These are phyloP conservation scores for Phytophthora melonis DNA, from an alignment of 352 stramenopile species.

Conservation along the genomic window DNA sequence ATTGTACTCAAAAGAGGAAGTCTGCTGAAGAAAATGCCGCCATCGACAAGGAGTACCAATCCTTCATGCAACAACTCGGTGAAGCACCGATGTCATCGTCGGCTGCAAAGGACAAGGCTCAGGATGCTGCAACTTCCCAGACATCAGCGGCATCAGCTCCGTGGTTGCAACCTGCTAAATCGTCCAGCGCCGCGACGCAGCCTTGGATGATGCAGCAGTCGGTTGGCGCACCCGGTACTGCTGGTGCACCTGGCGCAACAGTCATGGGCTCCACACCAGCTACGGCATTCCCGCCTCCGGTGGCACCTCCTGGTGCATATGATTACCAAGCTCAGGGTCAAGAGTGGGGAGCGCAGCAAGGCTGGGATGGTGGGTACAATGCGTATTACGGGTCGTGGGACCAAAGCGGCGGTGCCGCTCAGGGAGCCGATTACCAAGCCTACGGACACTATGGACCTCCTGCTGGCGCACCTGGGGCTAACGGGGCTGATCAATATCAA, in stretches of 20 bases:
- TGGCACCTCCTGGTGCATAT: conserved; percentile 45
- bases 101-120: conserved; percentile 47
- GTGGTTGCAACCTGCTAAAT: conserved; percentile 76
- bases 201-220: conserved; percentile 77
- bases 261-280: conserved; percentile 53
- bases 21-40: conserved; percentile 74
- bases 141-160: conserved; percentile 51
- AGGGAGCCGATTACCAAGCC: conserved; percentile 42
- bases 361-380: conserved; percentile 55
- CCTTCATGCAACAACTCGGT: conserved; percentile 89
- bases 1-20: conserved; percentile 95
- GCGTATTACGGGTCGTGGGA: conserved; percentile 65
- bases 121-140: conserved; percentile 9
- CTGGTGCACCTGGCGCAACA: conserved; percentile 24
- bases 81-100: conserved; percentile 78
- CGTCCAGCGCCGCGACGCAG: conserved; percentile 45
- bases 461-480: conserved; percentile 33
- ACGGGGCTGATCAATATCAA: conserved; percentile 49
- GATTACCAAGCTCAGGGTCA: conserved; percentile 47
- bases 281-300: conserved; percentile 61
- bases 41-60: conserved; percentile 89
- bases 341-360: conserved; percentile 45
- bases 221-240: conserved; percentile 44
- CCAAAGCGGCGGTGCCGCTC: conserved; percentile 28
- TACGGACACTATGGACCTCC: conserved; percentile 48